These are phyloP conservation scores for Purpureocillium takamizusanense DNA, from an alignment of 2,329 filamentous ascomycete genomes.

Conservation along the genomic window DNA sequence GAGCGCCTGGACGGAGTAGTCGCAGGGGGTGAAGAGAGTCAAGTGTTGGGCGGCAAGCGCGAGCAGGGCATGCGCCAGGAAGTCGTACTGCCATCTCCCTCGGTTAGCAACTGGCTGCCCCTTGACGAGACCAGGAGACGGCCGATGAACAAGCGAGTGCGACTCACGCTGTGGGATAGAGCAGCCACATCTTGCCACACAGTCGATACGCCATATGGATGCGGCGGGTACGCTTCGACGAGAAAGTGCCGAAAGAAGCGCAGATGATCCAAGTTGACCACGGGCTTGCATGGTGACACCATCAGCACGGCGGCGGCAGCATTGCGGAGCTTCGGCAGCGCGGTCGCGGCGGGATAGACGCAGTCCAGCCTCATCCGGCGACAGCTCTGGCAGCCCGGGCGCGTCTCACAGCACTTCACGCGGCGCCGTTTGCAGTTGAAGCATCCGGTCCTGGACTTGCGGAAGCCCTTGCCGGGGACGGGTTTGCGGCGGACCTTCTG, in stretches of 20 bases:
- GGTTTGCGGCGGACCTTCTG: neutral
- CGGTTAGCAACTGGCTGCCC: no score
- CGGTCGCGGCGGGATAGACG: slow-evolving; percentile 7
- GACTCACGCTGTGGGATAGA: slow-evolving; percentile 21
- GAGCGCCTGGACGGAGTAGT: slow-evolving; percentile 16
- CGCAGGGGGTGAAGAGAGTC: slow-evolving; percentile 10
- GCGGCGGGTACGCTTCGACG: slow-evolving; percentile 27
- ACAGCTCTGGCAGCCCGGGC: slow-evolving; percentile 9
- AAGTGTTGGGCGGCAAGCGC: slow-evolving; percentile 26
- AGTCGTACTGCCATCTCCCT: slow-evolving; percentile 27
- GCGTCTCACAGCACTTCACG: slow-evolving; percentile 10
- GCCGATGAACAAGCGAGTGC: no score
- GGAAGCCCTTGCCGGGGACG: neutral
- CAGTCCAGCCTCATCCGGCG: slow-evolving; percentile 9
- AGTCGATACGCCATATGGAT: slow-evolving; percentile 20
- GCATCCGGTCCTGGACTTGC: slow-evolving; percentile 11
- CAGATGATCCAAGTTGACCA: slow-evolving; percentile 31
- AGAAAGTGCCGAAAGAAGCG: slow-evolving; percentile 43
- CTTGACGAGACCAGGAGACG: no score
- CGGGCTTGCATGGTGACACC: no score
- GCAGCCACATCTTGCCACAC: slow-evolving; percentile 21
- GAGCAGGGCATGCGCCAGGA: slow-evolving; percentile 27
- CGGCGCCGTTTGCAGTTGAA: slow-evolving; percentile 10
- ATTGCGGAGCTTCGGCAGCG: no score
- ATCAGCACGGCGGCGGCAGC: no score